phyloP scores from a whole-genome alignment of 2,329 filamentous ascomycete species.

The Pyricularia sp. region DNA sequence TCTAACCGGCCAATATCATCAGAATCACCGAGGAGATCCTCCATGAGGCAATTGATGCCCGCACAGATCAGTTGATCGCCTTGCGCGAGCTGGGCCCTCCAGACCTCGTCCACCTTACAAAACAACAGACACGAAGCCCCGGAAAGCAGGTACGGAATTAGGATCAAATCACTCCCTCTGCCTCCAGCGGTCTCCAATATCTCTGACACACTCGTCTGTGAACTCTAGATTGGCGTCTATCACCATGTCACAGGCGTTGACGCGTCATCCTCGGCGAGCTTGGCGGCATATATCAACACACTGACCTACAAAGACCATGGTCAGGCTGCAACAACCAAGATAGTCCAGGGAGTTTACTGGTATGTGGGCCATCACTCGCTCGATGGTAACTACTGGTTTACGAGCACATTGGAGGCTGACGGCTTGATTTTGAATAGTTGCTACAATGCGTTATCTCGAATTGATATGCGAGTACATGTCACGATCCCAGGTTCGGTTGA shows the following conservation, averaged over 20 bases:
- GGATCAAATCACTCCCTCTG: neutral
- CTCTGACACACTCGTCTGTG: conserved; percentile 9
- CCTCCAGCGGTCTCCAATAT: conserved; percentile 1
- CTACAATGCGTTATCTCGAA: conserved; percentile 96
- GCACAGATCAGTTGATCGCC: conserved; percentile 74
- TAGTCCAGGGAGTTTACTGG: conserved; percentile 91
- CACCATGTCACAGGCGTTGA: conserved; percentile 97
- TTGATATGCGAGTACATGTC: conserved; percentile 97
- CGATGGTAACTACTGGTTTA: neutral
- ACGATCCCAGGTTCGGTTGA: conserved; percentile 94
- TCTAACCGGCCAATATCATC: conserved; percentile 8
- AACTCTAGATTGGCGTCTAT: conserved; percentile 70
- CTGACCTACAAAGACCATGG: conserved; percentile 81
- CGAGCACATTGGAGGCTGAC: neutral
- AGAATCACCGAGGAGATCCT: conserved; percentile 91
- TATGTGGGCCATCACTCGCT: conserved; percentile 25
- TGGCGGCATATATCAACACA: conserved; percentile 97
- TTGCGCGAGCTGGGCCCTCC: conserved; percentile 90
- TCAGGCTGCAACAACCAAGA: conserved; percentile 64
- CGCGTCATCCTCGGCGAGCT: conserved; percentile 89
- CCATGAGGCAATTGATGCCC: conserved; percentile 81
- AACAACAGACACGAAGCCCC: conserved; percentile 47
- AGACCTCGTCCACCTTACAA: conserved; percentile 89
- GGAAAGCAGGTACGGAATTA: conserved; percentile 35
- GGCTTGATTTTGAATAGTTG: conserved; percentile 37